Evolutionary conservation across 2,329 filamentous ascomycete species (phyloP), one percentile per base, ranked within the genome.

Genomic region (Stemphylium beticola): DNA sequence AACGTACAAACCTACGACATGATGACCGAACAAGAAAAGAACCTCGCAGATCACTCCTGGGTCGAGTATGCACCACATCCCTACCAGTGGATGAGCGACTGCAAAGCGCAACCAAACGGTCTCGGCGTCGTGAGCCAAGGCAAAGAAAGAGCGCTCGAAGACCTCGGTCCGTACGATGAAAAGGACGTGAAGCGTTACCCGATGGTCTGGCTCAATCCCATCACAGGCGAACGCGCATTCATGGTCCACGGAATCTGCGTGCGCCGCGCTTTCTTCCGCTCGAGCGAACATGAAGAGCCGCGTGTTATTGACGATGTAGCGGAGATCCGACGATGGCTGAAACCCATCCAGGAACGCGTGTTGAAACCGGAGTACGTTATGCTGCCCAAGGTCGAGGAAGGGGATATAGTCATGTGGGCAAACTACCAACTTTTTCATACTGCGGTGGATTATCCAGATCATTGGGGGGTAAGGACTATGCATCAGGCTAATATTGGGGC

Each of bases 181-280:
- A 65, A 61, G 2, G 65, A 69, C 20, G 50, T 79, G 38, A 78
- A 80, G 62, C 66, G 64, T 50, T 80, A 81, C 60, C 78, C 79
- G 1, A 77, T 80, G 73, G 78, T 80, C 1, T 80, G 78, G 78
- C 68, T 78, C 9, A 81, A 80, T 49, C 78, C 79, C 0, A 66
- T 69, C 2, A 74, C 10, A 76, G 78, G 20, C 74, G 69, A 45
- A 76, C 69, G 12, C 69, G 74, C 24, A 2, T 50, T 50, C 24
- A 50, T 50, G 47, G 47, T 50, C 8, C 47, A 43, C 15, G 47
- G 47, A 1, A 50, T 50, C 6, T 50, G 47, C 22, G 47, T 42
- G 12, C 31, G 39, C 12, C 74, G 72, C 32, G 65, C 79, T 9
- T 79, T 77, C 53, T 20, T 80, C 10, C 74, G 76, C 14, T 69